Percentiles rank a stretch among this genome's conserved stretches.
phyloP scores from a whole-genome alignment of 2,329 filamentous ascomycete species.

The Pseudogymnoascus sp. region DNA sequence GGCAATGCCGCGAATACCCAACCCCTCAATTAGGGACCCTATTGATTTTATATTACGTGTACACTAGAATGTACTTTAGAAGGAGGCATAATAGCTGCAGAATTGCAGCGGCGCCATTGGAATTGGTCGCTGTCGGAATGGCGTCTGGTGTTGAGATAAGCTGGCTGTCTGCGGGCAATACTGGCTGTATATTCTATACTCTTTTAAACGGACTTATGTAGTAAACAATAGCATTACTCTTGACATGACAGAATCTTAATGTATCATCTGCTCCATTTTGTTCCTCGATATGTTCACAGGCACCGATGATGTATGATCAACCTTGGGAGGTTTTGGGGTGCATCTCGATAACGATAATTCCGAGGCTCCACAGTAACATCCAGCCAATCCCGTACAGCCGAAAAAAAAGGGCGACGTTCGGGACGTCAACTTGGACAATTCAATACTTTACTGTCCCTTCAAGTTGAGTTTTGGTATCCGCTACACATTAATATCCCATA shows the following conservation, averaged over 20 bases:
- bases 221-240: background rate
- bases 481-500: conserved; percentile 1
- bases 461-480: background rate
- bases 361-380: conserved; percentile 2
- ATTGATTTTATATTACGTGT: conserved; percentile 5
- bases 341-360: conserved; percentile 1
- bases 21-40: background rate
- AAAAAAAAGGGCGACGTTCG: background rate
- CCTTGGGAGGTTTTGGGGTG: background rate
- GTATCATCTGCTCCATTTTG: background rate
- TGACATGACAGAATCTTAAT: background rate
- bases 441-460: background rate
- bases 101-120: background rate
- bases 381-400: background rate
- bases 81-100: background rate
- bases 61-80: background rate
- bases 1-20: background rate
- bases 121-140: background rate
- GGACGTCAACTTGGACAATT: background rate
- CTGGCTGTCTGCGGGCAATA: background rate
- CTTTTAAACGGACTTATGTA: background rate
- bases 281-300: background rate
- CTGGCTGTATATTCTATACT: background rate
- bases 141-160: background rate
- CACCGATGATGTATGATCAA: conserved; percentile 1